phyloP scores from a whole-genome alignment of 768 basidiomycete species.

The Amanita exitialis region DNA sequence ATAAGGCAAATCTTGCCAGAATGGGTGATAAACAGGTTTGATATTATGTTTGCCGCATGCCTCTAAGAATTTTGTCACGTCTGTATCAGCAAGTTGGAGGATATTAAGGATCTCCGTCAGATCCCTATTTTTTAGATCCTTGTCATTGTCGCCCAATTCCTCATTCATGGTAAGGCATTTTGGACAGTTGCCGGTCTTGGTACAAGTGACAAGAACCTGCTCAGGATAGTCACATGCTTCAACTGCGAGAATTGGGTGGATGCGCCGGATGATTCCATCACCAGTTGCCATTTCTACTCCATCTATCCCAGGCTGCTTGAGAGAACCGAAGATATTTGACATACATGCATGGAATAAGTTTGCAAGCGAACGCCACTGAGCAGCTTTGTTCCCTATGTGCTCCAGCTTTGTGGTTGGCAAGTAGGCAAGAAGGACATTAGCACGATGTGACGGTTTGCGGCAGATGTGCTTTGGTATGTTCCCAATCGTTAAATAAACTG shows the following conservation, averaged over 20 bases:
- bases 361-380: slow-evolving; percentile 1
- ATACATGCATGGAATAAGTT: neutral
- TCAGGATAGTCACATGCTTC: slow-evolving; percentile 34
- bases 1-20: slow-evolving; percentile 24
- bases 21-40: neutral
- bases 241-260: slow-evolving; percentile 29
- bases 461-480: slow-evolving; percentile 32
- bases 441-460: slow-evolving; percentile 21
- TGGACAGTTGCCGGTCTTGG: slow-evolving; percentile 19
- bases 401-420: neutral
- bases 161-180: slow-evolving; percentile 12
- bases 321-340: neutral
- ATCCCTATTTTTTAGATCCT: neutral
- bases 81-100: neutral
- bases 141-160: slow-evolving; percentile 10
- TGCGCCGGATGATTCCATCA: slow-evolving; percentile 20
- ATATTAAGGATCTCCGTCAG: neutral
- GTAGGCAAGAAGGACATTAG: neutral
- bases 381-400: slow-evolving; percentile 1
- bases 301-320: neutral
- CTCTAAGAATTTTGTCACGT: neutral
- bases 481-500: slow-evolving; percentile 38
- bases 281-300: slow-evolving; percentile 17
- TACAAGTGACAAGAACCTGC: slow-evolving; percentile 25
- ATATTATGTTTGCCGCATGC: neutral